Conservation (phyloP, 1,284 basidiomycete species). For the Amylostereum areolatum region DNA sequence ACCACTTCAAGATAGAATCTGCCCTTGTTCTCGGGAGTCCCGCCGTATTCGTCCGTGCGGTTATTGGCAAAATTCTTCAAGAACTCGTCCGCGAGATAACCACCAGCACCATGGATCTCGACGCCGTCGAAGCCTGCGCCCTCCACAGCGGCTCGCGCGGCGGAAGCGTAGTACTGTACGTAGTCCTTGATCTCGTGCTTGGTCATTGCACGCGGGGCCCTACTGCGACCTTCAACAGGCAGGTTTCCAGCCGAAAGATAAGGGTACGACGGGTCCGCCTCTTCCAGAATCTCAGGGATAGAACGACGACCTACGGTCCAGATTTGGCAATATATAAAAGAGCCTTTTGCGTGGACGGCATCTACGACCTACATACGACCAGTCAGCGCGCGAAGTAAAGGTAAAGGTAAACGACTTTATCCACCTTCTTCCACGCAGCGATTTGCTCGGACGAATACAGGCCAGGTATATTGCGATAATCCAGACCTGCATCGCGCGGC, state of each 20-base stretch:
- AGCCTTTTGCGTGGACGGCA: conserved; percentile 17
- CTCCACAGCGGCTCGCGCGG: conserved; percentile 23
- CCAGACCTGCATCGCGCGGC: conserved; percentile 13
- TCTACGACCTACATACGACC: conserved; percentile 1
- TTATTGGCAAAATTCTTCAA: conserved; percentile 26
- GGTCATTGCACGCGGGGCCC: conserved; percentile 17
- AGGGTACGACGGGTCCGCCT: conserved; percentile 8
- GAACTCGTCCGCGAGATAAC: conserved; percentile 20
- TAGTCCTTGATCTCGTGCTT: conserved; percentile 24
- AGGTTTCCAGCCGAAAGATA: conserved; percentile 32
- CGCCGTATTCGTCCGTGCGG: conserved; percentile 44
- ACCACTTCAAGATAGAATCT: conserved; percentile 36
- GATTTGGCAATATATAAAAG: conserved; percentile 40
- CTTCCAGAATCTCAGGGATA: conserved; percentile 21
- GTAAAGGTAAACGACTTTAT: background rate
- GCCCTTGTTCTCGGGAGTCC: conserved; percentile 35
- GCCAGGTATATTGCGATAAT: conserved; percentile 15
- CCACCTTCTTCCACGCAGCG: conserved; percentile 24
- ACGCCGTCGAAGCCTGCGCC: conserved; percentile 25
- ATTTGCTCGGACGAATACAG: conserved; percentile 25
- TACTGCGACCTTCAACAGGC: conserved; percentile 28
- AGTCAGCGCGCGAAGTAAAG: background rate
- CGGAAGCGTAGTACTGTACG: conserved; percentile 16
- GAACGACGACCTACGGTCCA: conserved; percentile 44
- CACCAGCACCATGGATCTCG: conserved; percentile 20